A percentile compares a stretch with the other conserved stretches of the same genome.
Conservation (phyloP, 2,329 filamentous ascomycete species). For the Ophiostoma sp. region DNA sequence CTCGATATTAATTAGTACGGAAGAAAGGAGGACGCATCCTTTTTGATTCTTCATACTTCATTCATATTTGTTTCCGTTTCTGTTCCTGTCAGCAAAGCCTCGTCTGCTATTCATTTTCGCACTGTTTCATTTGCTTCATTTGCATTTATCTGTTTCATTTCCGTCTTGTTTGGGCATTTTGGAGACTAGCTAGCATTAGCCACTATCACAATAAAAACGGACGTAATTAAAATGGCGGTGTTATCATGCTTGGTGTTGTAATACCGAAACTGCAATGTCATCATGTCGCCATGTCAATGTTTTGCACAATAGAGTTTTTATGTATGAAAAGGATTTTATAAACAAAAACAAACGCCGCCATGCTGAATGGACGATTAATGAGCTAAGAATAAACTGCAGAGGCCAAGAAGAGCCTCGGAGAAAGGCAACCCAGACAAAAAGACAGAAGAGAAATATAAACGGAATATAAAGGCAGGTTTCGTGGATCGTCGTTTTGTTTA, state of each 20-base stretch:
- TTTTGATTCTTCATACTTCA: not conserved
- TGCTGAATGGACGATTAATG: conserved; percentile 10
- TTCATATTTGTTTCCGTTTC: not conserved
- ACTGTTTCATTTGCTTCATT: conserved; percentile 14
- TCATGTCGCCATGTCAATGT: not conserved
- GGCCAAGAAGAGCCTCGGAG: not conserved
- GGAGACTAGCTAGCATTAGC: conserved; percentile 11
- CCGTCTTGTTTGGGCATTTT: conserved; percentile 13
- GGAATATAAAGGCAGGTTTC: conserved; percentile 12
- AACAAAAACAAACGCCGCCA: not conserved
- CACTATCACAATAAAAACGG: conserved; percentile 8
- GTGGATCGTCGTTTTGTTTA: conserved; percentile 11
- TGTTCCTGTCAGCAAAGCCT: conserved; percentile 14
- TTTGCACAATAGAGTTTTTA: not conserved
- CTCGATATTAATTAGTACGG: conserved; percentile 4
- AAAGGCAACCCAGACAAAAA: not conserved
- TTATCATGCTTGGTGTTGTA: not conserved
- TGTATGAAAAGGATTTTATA: not conserved
- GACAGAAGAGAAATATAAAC: not conserved
- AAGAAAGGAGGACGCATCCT: not conserved
- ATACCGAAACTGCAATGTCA: not conserved
- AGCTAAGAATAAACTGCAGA: not conserved
- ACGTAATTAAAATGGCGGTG: not conserved
- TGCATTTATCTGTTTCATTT: conserved; percentile 6
- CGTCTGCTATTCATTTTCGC: not conserved